Evolutionary conservation across 1,284 basidiomycete species (phyloP).

Genomic region (Rhodotorula sp.): DNA sequence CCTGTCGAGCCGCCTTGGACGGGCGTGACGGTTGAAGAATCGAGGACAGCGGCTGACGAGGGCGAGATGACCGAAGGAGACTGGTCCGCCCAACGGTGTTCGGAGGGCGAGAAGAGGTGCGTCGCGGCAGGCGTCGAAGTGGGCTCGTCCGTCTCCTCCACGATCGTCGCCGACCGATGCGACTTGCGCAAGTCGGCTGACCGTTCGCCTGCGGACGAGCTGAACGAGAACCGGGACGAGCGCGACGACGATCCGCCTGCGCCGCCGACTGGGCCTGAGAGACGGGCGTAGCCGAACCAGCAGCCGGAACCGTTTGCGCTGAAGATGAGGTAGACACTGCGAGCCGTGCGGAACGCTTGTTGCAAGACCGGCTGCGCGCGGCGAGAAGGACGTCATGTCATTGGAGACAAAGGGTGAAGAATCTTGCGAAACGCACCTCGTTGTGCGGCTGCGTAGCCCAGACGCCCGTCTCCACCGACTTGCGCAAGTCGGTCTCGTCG

Average conservation of each 20-base stretch:
- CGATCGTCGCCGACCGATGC: constrained; percentile 47
- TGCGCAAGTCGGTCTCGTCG: constrained; percentile 71
- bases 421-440: constrained; percentile 58
- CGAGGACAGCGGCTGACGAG: neutral
- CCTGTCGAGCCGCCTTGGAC: neutral
- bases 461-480: constrained; percentile 73
- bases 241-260: constrained; percentile 12
- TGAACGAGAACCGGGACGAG: constrained; percentile 16
- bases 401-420: neutral
- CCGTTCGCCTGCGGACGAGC: constrained; percentile 11
- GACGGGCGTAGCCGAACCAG: constrained; percentile 49
- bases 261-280: constrained; percentile 39
- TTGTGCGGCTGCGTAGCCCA: constrained; percentile 97
- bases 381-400: neutral
- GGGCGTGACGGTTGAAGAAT: no score
- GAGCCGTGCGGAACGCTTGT: constrained; percentile 83
- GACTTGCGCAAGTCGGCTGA: constrained; percentile 18
- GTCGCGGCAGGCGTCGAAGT: constrained; percentile 22
- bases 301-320: constrained; percentile 82
- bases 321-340: constrained; percentile 83
- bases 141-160: constrained; percentile 43
- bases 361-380: constrained; percentile 55
- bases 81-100: constrained; percentile 25
- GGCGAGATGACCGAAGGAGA: constrained; percentile 13
- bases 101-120: constrained; percentile 24